A percentile compares a stretch with the other conserved stretches of the same genome.
phyloP scores from a whole-genome alignment of 129 eudicot genomes.

The Flaveria brownii region DNA sequence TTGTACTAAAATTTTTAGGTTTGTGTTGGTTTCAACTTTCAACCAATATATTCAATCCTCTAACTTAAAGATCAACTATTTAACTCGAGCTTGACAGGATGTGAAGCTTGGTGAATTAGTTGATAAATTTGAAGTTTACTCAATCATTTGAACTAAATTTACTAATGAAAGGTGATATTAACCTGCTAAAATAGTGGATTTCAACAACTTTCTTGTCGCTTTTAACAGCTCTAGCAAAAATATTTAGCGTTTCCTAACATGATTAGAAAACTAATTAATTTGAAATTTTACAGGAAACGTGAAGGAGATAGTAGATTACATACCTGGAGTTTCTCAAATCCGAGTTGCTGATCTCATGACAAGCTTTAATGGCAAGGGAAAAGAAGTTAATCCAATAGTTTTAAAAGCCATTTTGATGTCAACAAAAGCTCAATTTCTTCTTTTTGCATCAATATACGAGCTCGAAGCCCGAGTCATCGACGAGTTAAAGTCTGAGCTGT shows the following conservation, averaged over 20 bases:
- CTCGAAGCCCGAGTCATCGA: slow-evolving; percentile 52
- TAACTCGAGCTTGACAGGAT: too few relatives aligned
- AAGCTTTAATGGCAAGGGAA: slow-evolving; percentile 37
- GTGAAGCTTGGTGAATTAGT: too few relatives aligned
- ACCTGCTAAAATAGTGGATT: background rate
- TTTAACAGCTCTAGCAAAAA: background rate
- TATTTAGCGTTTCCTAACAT: background rate
- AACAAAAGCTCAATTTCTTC: slow-evolving; percentile 46
- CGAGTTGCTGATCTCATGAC: slow-evolving; percentile 59
- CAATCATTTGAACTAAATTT: too few relatives aligned
- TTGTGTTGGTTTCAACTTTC: too few relatives aligned
- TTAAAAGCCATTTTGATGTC: slow-evolving; percentile 28
- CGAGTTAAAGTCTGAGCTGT: slow-evolving; percentile 32
- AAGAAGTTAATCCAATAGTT: slow-evolving; percentile 20
- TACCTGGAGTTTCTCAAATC: slow-evolving; percentile 55
- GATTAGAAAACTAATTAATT: background rate
- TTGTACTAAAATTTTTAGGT: too few relatives aligned
- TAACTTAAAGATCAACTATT: too few relatives aligned
- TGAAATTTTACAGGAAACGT: slow-evolving; percentile 32
- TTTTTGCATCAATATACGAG: slow-evolving; percentile 46
- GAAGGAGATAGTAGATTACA: slow-evolving; percentile 47
- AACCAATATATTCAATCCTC: too few relatives aligned
- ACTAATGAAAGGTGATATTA: too few relatives aligned
- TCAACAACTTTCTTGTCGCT: background rate
- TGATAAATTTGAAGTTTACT: too few relatives aligned